These are phyloP conservation scores for Pyricularia pennisetigena DNA, from an alignment of 2,329 filamentous ascomycete genomes.

Conservation along the genomic window DNA sequence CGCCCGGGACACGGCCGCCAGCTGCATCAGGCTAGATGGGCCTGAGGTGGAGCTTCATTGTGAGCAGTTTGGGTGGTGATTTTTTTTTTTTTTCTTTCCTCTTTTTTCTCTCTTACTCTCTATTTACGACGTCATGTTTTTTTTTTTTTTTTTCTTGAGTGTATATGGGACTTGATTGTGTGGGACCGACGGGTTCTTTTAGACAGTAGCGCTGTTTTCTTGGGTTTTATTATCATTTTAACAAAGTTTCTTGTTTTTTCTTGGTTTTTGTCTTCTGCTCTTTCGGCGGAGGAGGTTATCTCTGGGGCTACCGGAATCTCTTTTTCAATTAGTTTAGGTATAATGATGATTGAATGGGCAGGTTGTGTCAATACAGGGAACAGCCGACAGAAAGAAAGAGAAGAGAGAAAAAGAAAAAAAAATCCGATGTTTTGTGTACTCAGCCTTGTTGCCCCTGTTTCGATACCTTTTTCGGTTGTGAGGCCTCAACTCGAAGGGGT, in stretches of 20 bases:
- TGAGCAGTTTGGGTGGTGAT: conserved; percentile 37
- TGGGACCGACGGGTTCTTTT: not conserved
- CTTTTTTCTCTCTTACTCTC: not conserved
- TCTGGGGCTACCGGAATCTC: too few species aligned
- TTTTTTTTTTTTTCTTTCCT: not conserved
- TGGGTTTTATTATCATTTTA: not conserved
- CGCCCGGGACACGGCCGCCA: conserved; percentile 33
- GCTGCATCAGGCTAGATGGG: conserved; percentile 30
- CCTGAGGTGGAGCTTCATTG: conserved; percentile 40
- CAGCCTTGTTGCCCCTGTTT: too few species aligned
- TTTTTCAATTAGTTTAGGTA: too few species aligned
- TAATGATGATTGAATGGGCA: too few species aligned
- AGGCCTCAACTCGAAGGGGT: too few species aligned
- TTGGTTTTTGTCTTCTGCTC: not conserved
- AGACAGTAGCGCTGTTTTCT: not conserved
- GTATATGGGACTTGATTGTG: not conserved
- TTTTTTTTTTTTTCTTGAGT: not conserved
- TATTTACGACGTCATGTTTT: not conserved
- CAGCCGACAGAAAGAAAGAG: too few species aligned
- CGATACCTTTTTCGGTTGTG: too few species aligned
- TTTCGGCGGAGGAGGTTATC: too few species aligned
- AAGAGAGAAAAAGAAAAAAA: too few species aligned
- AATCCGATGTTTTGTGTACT: too few species aligned
- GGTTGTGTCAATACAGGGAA: too few species aligned
- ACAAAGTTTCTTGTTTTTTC: not conserved